Conservation (phyloP, 1,284 basidiomycete genomes). For the Fomitopsis palustris region DNA sequence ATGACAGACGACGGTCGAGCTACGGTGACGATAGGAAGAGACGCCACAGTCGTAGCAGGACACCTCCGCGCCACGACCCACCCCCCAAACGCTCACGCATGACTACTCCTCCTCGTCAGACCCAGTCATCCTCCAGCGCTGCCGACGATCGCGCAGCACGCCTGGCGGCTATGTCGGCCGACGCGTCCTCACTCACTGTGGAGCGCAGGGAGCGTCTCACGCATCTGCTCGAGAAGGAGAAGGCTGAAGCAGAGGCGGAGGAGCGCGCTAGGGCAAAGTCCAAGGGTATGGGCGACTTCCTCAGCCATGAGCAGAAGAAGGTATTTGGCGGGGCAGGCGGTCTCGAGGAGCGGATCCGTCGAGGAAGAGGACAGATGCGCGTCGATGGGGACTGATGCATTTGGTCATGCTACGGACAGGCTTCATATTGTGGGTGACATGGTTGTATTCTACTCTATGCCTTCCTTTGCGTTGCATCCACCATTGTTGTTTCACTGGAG, state of each 20-base stretch:
- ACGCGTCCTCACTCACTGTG: conserved; percentile 59
- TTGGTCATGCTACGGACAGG: too few relatives aligned
- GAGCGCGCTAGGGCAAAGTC: conserved; percentile 59
- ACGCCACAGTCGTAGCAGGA: conserved; percentile 43
- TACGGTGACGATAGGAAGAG: conserved; percentile 38
- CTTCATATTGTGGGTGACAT: too few relatives aligned
- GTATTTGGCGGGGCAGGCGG: conserved; percentile 74
- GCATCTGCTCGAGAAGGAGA: conserved; percentile 64
- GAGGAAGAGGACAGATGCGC: conserved; percentile 46
- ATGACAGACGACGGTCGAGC: conserved; percentile 18
- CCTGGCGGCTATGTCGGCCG: conserved; percentile 81
- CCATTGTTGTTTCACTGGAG: too few relatives aligned
- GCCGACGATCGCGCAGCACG: conserved; percentile 72
- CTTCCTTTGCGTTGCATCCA: too few relatives aligned
- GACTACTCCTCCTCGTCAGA: conserved; percentile 31
- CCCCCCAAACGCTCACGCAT: conserved; percentile 38
- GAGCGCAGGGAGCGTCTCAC: conserved; percentile 71
- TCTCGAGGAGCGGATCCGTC: conserved; percentile 70
- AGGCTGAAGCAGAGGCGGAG: conserved; percentile 65
- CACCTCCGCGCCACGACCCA: conserved; percentile 22
- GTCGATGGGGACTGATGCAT: conserved; percentile 24
- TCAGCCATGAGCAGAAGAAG: conserved; percentile 72
- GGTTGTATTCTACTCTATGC: too few relatives aligned
- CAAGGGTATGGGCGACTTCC: conserved; percentile 69
- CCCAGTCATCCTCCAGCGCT: conserved; percentile 20